These are phyloP conservation scores for Suillus fuscotomentosus DNA, from an alignment of 768 basidiomycete species.

Conservation along the genomic window DNA sequence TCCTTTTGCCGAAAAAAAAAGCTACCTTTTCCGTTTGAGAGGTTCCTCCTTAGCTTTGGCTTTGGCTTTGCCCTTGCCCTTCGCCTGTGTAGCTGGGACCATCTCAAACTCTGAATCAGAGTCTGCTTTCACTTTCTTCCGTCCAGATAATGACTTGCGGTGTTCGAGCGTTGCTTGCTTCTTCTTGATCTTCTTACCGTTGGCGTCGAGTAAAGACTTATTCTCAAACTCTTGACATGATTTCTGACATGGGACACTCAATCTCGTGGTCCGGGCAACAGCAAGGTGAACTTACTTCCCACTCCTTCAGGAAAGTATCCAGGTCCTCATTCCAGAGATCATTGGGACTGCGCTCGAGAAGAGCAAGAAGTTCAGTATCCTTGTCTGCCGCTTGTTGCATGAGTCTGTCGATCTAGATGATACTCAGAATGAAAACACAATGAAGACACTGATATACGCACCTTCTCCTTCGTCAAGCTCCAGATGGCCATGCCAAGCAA, in stretches of 20 bases:
- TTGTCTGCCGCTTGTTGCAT: slow-evolving; percentile 77
- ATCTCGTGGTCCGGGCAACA: not conserved
- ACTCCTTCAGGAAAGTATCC: slow-evolving; percentile 77
- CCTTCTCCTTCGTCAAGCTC: slow-evolving; percentile 93
- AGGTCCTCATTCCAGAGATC: slow-evolving; percentile 91
- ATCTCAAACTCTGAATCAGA: slow-evolving; percentile 41
- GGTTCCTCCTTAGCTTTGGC: slow-evolving; percentile 31
- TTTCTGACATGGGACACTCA: slow-evolving; percentile 28
- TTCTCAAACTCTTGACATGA: slow-evolving; percentile 42
- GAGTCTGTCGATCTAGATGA: slow-evolving; percentile 75
- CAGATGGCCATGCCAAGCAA: slow-evolving; percentile 93
- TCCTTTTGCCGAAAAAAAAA: slow-evolving; percentile 2
- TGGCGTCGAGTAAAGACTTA: slow-evolving; percentile 44
- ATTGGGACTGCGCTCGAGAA: slow-evolving; percentile 77
- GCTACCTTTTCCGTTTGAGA: slow-evolving; percentile 70
- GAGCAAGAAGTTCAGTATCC: slow-evolving; percentile 71
- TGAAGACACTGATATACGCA: slow-evolving; percentile 22
- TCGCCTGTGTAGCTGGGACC: slow-evolving; percentile 24
- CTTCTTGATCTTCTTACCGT: slow-evolving; percentile 53
- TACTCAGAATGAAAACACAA: slow-evolving; percentile 8
- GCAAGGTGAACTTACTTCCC: slow-evolving; percentile 65
- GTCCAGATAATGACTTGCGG: slow-evolving; percentile 46
- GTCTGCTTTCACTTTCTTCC: slow-evolving; percentile 35
- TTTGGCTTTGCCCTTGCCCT: slow-evolving; percentile 47
- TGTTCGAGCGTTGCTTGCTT: slow-evolving; percentile 56